phyloP scores from a whole-genome alignment of 768 basidiomycete species.

The Auriscalpium vulgare region DNA sequence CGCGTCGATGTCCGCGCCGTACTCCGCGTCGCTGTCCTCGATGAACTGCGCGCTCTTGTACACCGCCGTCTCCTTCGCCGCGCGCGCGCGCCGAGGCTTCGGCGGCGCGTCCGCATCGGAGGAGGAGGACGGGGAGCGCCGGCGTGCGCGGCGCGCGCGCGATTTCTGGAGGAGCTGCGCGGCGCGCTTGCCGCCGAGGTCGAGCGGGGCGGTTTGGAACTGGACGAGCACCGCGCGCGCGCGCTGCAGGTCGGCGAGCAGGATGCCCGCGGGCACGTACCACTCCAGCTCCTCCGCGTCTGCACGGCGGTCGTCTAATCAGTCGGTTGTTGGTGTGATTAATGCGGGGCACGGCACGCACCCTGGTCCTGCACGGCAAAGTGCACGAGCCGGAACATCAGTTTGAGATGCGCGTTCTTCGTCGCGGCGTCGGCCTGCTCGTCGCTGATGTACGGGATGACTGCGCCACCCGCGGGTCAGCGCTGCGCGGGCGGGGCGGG shows the following conservation, averaged over 20 bases:
- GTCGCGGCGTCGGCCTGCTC: conserved; percentile 71
- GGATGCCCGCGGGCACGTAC: conserved; percentile 70
- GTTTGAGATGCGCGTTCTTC: conserved; percentile 71
- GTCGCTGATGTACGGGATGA: conserved; percentile 68
- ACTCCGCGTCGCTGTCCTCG: conserved; percentile 81
- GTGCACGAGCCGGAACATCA: conserved; percentile 73
- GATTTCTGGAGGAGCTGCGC: conserved; percentile 65
- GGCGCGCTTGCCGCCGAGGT: conserved; percentile 71
- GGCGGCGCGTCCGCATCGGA: conserved; percentile 28
- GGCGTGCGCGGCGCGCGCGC: conserved; percentile 34
- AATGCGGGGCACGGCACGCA: too few relatives aligned
- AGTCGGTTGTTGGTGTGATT: conserved; percentile 3
- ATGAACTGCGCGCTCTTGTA: conserved; percentile 92
- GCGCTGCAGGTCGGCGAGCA: conserved; percentile 59
- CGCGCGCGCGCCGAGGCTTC: conserved; percentile 34
- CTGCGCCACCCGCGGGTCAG: conserved; percentile 34
- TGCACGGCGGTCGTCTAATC: conserved; percentile 16
- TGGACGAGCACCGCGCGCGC: conserved; percentile 73
- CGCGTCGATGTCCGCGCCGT: conserved; percentile 63
- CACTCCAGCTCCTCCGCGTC: conserved; percentile 74
- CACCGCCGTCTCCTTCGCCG: conserved; percentile 57
- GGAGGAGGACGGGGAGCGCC: too few relatives aligned
- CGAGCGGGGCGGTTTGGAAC: conserved; percentile 75
- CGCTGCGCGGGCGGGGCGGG: not conserved
- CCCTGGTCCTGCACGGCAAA: conserved; percentile 66